Conservation (phyloP, 768 basidiomycete genomes). For the Psilocybe sp. region DNA sequence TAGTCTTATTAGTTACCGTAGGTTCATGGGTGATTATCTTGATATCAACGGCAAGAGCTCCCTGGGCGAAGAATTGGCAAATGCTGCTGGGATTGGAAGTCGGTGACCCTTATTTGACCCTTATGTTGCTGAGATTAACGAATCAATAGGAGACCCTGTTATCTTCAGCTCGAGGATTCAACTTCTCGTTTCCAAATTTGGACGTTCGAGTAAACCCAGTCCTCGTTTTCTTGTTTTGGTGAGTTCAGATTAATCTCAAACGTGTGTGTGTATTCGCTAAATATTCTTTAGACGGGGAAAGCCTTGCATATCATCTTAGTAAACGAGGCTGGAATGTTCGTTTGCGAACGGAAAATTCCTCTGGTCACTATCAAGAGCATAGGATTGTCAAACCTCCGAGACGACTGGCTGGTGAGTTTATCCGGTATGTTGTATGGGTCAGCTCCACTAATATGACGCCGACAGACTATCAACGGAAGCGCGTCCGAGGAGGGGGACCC, state of each 20-base stretch:
- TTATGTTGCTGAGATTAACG: background rate
- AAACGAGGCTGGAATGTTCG: constrained; percentile 60
- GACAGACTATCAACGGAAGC: constrained; percentile 72
- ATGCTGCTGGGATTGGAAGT: constrained; percentile 75
- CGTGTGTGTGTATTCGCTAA: background rate
- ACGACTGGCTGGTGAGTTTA: constrained; percentile 87
- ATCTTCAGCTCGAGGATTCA: constrained; percentile 83
- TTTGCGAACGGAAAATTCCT: constrained; percentile 85
- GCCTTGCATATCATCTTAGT: constrained; percentile 69
- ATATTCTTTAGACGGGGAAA: constrained; percentile 64
- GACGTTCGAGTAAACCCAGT: constrained; percentile 86
- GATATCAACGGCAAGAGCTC: constrained; percentile 81
- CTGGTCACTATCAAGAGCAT: constrained; percentile 85
- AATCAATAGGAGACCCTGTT: constrained; percentile 61
- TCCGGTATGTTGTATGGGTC: background rate
- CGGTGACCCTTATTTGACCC: constrained; percentile 21
- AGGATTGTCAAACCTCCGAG: constrained; percentile 82
- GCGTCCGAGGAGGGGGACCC: constrained; percentile 93
- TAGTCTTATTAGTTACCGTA: constrained; percentile 89
- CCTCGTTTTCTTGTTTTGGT: constrained; percentile 91
- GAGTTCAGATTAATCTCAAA: constrained; percentile 26
- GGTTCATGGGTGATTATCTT: constrained; percentile 96
- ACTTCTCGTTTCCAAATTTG: constrained; percentile 79
- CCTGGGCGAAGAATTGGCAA: constrained; percentile 71
- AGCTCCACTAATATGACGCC: constrained; percentile 1